A percentile compares a stretch with the other conserved stretches of the same genome.
These are phyloP conservation scores for Scenedesmus sp. DNA, from an alignment of 163 green algal species.

Conservation along the genomic window DNA sequence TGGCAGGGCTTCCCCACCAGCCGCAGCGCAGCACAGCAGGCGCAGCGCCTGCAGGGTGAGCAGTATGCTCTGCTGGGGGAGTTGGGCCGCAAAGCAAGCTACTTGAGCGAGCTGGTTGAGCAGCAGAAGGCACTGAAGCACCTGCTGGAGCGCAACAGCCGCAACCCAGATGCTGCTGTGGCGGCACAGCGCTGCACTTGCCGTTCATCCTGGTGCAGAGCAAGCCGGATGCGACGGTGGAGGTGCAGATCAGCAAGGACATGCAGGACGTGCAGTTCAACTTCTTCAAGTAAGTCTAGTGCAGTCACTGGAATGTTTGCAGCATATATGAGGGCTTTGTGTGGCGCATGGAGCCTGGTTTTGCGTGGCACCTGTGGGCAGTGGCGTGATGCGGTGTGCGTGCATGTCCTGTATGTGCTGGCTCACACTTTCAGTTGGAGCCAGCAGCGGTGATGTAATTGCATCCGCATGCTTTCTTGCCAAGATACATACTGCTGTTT, in stretches of 20 bases:
- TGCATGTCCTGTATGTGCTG: too few species aligned
- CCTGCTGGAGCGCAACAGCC: conserved; percentile 61
- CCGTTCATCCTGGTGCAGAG: conserved; percentile 73
- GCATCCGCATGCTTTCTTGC: background rate
- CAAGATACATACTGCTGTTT: background rate
- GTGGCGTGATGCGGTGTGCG: too few species aligned
- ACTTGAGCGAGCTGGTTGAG: conserved; percentile 64
- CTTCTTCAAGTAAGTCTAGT: conserved; percentile 56
- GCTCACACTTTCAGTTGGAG: too few species aligned
- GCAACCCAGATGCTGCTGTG: background rate
- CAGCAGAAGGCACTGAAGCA: conserved; percentile 64
- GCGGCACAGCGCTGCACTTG: conserved; percentile 61
- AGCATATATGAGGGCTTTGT: background rate
- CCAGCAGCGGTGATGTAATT: too few species aligned
- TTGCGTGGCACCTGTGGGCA: background rate
- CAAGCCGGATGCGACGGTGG: conserved; percentile 68
- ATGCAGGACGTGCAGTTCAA: conserved; percentile 73
- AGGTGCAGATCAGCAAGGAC: conserved; percentile 72
- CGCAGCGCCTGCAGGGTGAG: conserved; percentile 40
- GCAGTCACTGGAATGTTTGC: background rate
- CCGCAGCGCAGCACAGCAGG: conserved; percentile 25
- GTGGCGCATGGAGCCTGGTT: background rate
- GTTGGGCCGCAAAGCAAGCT: conserved; percentile 54
- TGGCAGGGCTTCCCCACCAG: conserved; percentile 53
- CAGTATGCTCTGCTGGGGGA: conserved; percentile 18